phyloP scores from a whole-genome alignment of 2,329 filamentous ascomycete species.

The Epichloe festucae region DNA sequence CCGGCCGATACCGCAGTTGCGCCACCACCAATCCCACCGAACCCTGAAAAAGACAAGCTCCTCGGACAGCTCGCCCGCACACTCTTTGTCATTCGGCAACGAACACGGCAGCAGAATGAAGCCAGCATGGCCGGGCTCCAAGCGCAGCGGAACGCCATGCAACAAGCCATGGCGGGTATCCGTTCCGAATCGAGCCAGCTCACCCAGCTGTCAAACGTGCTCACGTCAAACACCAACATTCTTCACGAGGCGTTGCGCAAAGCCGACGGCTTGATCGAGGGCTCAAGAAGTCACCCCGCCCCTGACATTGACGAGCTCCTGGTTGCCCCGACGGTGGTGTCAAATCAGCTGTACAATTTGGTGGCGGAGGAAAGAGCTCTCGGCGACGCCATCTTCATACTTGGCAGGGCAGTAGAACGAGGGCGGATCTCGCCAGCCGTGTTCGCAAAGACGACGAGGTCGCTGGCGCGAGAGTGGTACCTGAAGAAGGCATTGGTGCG shows the following conservation, averaged over 20 bases:
- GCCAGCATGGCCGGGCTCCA: slow-evolving; percentile 62
- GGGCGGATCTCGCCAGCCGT: slow-evolving; percentile 58
- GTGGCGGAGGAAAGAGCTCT: slow-evolving; percentile 82
- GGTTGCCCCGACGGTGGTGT: slow-evolving; percentile 86
- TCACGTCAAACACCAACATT: slow-evolving; percentile 66
- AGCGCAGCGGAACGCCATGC: slow-evolving; percentile 68
- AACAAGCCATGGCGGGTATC: slow-evolving; percentile 53
- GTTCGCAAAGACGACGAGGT: slow-evolving; percentile 66
- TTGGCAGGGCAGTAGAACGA: slow-evolving; percentile 60
- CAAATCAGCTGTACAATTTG: slow-evolving; percentile 79
- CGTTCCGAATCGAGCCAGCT: slow-evolving; percentile 63
- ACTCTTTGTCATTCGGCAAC: slow-evolving; percentile 55
- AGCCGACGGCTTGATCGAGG: slow-evolving; percentile 65
- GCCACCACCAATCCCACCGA: slow-evolving; percentile 81
- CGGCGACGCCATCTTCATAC: slow-evolving; percentile 73
- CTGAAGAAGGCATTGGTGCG: slow-evolving; percentile 68
- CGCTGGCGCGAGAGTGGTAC: slow-evolving; percentile 67
- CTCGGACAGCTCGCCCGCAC: slow-evolving; percentile 62
- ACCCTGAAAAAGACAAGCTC: slow-evolving; percentile 87
- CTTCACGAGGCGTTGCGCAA: slow-evolving; percentile 64
- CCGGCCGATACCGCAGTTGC: slow-evolving; percentile 38
- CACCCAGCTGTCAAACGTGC: slow-evolving; percentile 53
- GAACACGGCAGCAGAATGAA: slow-evolving; percentile 57
- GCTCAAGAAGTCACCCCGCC: slow-evolving; percentile 53
- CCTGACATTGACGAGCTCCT: slow-evolving; percentile 82